Base-by-base conservation (phyloP, 2,329 filamentous ascomycete species). In the Fusarium aywerte region DNA sequence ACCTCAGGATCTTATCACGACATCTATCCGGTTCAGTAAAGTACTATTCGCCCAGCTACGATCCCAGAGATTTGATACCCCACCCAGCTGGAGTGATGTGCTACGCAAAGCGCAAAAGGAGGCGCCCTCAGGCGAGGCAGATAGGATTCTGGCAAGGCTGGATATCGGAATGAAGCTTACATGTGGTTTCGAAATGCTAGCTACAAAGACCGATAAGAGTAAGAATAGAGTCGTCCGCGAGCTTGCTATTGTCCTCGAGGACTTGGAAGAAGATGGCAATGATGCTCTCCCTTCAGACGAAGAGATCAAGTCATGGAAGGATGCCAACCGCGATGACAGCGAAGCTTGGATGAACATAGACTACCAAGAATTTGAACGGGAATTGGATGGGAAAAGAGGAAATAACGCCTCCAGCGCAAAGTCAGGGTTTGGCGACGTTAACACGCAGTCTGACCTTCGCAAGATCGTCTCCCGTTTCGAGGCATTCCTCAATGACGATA, bases 381-480 rank as follows among this genome's bases (percentile, higher is more conserved):
- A 97, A 75, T 80, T 99, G 2, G 82, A 85, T 29, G 84, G 85
- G 0, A 82, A 80, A 44, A 68, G 68, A 27, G 23, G 81, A 42
- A 78, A 79, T 36, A 76, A 74, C 9, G 75, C 80, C 2, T 77
- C 83, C 52, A 78, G 56, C 29, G 63, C 40, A 48, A 72, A 43
- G 13, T 61, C 71, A n/a, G 84, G 83, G 0, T 89, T 92, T 73
- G 91, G 90, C 3, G 89, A 93, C 74, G 81, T 85, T 6, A 83
- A 82, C 23, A 87, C 89, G 1, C 89, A 94, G 73, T 88, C 89
- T 6, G 91, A 97, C 75, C 82, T 99, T 21, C 89, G 91, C 53
- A 95, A 95, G 74, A 97, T 98, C 76, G 96, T 99, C 1, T 90
- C 92, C 44, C 88, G 93, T n/a, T 98, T 99, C 73, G 93, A 97